These are phyloP conservation scores for Termitomyces sp. DNA, from an alignment of 768 basidiomycete genomes.

Conservation along the genomic window DNA sequence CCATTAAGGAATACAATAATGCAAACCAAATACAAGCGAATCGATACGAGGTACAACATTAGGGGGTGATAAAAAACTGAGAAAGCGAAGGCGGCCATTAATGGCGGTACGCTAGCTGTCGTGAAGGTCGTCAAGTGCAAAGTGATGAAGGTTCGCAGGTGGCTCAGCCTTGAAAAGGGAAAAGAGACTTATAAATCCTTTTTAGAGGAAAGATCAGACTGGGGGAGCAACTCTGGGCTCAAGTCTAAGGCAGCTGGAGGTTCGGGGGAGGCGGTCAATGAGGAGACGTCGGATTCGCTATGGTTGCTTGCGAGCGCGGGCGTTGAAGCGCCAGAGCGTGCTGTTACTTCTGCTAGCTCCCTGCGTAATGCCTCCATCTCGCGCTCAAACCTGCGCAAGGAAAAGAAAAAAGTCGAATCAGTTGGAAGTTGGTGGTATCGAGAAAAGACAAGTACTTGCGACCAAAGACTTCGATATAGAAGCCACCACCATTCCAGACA, in stretches of 20 bases:
- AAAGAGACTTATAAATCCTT: slow-evolving; percentile 7
- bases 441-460: slow-evolving; percentile 65
- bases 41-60: slow-evolving; percentile 7
- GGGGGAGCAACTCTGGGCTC: slow-evolving; percentile 7
- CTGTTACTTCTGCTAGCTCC: slow-evolving; percentile 71
- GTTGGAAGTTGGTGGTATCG: background rate
- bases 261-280: slow-evolving; percentile 7
- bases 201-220: slow-evolving; percentile 4
- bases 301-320: slow-evolving; percentile 24
- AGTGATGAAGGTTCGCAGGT: background rate
- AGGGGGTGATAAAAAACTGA: background rate
- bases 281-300: slow-evolving; percentile 13
- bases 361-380: slow-evolving; percentile 88
- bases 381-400: slow-evolving; percentile 69
- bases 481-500: slow-evolving; percentile 95
- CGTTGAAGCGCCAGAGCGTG: slow-evolving; percentile 49
- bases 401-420: slow-evolving; percentile 5
- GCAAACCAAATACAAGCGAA: background rate
- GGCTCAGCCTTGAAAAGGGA: background rate
- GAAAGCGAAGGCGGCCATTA: background rate
- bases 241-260: slow-evolving; percentile 7
- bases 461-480: slow-evolving; percentile 95
- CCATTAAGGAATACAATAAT: background rate
- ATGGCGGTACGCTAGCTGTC: slow-evolving; percentile 1
- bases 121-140: background rate